Evolutionary conservation across 768 basidiomycete species (phyloP).

Genomic region (Lenzites betulinus): DNA sequence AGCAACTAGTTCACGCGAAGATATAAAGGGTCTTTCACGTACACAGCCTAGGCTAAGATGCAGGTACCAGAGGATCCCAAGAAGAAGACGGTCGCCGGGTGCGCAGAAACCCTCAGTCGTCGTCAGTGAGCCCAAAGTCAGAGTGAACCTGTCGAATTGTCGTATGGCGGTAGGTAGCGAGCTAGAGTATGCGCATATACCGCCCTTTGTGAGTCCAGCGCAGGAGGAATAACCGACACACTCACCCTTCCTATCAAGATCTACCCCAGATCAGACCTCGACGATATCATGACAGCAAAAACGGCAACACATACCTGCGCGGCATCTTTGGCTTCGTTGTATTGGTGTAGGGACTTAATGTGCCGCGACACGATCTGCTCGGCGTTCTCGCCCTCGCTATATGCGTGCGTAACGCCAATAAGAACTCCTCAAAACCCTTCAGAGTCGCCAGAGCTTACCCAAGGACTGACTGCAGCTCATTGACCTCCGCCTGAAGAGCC

Average conservation of each 20-base stretch:
- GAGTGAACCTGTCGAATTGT: constrained; percentile 76
- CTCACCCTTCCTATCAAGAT: constrained; percentile 75
- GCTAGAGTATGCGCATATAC: constrained; percentile 42
- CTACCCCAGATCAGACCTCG: constrained; percentile 37
- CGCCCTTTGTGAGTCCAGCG: constrained; percentile 7
- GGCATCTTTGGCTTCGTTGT: constrained; percentile 84
- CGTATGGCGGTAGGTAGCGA: constrained; percentile 68
- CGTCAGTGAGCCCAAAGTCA: constrained; percentile 62
- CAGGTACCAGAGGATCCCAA: too few relatives aligned
- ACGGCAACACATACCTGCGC: constrained; percentile 53
- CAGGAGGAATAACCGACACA: neutral
- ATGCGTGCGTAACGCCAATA: neutral
- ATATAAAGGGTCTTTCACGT: too few relatives aligned
- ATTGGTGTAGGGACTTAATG: constrained; percentile 71
- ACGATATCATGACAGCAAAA: neutral
- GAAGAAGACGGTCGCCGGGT: too few relatives aligned
- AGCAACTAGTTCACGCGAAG: too few relatives aligned
- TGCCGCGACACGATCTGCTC: constrained; percentile 64
- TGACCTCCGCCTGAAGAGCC: constrained; percentile 51
- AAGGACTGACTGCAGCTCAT: constrained; percentile 46
- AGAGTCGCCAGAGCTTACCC: constrained; percentile 40
- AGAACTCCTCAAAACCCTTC: neutral
- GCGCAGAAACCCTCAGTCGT: too few relatives aligned
- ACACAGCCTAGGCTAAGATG: too few relatives aligned
- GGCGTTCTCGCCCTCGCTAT: constrained; percentile 48